Base-by-base conservation (phyloP, 2,329 filamentous ascomycete species). In the Alternaria sp. region DNA sequence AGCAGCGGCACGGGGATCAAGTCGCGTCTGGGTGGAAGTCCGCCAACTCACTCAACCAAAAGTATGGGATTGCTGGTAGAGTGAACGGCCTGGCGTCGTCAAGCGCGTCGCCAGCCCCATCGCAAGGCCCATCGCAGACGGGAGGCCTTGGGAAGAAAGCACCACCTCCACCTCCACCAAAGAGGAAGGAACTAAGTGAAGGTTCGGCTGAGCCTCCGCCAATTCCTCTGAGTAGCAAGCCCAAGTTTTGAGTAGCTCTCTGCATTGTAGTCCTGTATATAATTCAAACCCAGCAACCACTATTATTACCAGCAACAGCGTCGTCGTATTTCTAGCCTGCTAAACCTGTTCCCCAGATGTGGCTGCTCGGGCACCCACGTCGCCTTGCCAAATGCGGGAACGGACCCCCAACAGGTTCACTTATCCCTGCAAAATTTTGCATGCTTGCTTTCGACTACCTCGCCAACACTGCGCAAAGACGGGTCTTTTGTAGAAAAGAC, bases 1-100 rank as follows among this genome's bases (percentile, higher is more conserved):
- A 89, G 14, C 87, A 92, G 73, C 81, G 89, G 28, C 89, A 92
- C 69, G 87, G 89, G 4, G 89, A 90, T 18, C 88, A 92, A 73
- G 86, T 91, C 6, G 85, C 86, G 1, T 80, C 85, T 6, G 89
- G 89, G 0, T 82, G 85, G 69, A 81, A 83, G 70, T 84, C 82
- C 20, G 88, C 88, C 4, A 86, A 85, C 62, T 81, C 79, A 2
- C 68, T 89, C 57, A 86, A 88, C 56, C 85, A 89, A 71, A 89
- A 87, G 72, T 90, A 90, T 67, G 86, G 86, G 4, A 79, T 89
- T 52, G 75, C 80, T 5, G 79, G 83, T 16, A 81, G 80, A 30
- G 76, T 86, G 50, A 85, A 84, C 63, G 80, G 78, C n/a, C 80
- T 74, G 20, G 66, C 69, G 32, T 72, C 73, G 8, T 58, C 69